These are phyloP conservation scores for Penicillium cosmopolitanum DNA, from an alignment of 495 filamentous ascomycete species.

Conservation along the genomic window DNA sequence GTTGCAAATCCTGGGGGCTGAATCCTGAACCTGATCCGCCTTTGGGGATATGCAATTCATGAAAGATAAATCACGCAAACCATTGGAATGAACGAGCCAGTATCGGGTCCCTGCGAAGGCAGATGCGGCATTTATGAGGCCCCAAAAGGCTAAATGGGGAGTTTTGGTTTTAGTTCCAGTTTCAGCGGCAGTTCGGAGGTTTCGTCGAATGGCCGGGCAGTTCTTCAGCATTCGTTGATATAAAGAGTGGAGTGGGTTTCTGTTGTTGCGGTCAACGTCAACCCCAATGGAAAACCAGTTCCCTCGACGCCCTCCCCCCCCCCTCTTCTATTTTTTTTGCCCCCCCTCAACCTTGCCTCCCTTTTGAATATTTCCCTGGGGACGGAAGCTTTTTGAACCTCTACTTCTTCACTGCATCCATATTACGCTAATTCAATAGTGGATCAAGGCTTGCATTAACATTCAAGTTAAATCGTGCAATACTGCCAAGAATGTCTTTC, in stretches of 20 bases:
- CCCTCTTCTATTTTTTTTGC: slow-evolving; percentile 4
- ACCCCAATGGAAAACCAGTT: slow-evolving; percentile 1
- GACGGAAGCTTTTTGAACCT: not conserved
- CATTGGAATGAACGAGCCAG: not conserved
- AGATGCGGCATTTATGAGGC: slow-evolving; percentile 8
- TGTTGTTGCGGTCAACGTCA: slow-evolving; percentile 7
- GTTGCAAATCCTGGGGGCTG: not conserved
- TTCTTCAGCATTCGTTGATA: slow-evolving; percentile 9
- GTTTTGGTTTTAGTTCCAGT: slow-evolving; percentile 9
- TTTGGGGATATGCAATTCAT: not conserved
- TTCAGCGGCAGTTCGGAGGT: slow-evolving; percentile 20
- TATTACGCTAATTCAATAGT: not conserved
- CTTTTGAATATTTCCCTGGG: not conserved
- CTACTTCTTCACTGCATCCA: not conserved
- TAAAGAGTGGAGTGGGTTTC: not conserved
- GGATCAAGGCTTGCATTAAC: slow-evolving; percentile 1
- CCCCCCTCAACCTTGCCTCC: not conserved
- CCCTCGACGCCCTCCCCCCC: not conserved
- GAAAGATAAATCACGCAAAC: too few species aligned
- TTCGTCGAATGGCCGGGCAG: slow-evolving; percentile 30
- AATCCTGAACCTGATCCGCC: not conserved
- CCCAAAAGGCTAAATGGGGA: slow-evolving; percentile 3
- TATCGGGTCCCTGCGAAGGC: slow-evolving; percentile 5
- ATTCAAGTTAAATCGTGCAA: not conserved
- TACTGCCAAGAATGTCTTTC: slow-evolving; percentile 50